Evolutionary conservation across 129 eudicot species (phyloP), one percentile per base, ranked within the genome.

Genomic region (Artemisia annua): DNA sequence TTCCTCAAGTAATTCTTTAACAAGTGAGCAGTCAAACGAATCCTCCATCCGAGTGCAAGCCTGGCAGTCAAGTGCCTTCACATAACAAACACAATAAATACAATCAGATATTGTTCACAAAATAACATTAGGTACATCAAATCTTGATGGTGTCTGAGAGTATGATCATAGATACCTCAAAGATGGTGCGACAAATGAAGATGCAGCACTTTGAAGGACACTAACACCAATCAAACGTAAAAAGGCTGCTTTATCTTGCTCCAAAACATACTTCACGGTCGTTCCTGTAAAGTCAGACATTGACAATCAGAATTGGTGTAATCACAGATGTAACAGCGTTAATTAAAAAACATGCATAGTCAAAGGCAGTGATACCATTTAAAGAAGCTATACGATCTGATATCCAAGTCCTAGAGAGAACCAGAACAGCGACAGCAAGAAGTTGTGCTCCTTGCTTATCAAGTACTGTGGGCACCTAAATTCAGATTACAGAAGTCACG

Each of bases 321-420:
- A 54, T 19, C 13, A 30, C 56, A 49, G 51, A 2, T 28, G 48
- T 44, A 71, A 32, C 18, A 48, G 26, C 48, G 19, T 8, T 12
- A 6, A 73, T 64, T 17, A 1, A 50, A 35, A 32, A 30, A 12
- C 14, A 73, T 49, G 14, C 46, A 39, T 39, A 7, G 46, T 39
- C 46, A 14, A n/a, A n/a, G 15, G 11, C 7, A 17, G 19, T 58
- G 15, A 69, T 87, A 94, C 99, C 99, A 74, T 94, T 94, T 56
- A 94, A 80, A 81, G 99, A 94, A 52, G 99, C 99, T 71, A 94
- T 94, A 59, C 99, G 97, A 76, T 94, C 99, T 13, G 99, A 90
- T 73, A 94, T 81, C 89, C 85, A 88, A 35, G 99, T 94, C 80
- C 99, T 86, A 66, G 99, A 94, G 61, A 94, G 80, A 69, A 94